Evolutionary conservation across 2,329 filamentous ascomycete species (phyloP).

Genomic region (Calonectria crousiana): DNA sequence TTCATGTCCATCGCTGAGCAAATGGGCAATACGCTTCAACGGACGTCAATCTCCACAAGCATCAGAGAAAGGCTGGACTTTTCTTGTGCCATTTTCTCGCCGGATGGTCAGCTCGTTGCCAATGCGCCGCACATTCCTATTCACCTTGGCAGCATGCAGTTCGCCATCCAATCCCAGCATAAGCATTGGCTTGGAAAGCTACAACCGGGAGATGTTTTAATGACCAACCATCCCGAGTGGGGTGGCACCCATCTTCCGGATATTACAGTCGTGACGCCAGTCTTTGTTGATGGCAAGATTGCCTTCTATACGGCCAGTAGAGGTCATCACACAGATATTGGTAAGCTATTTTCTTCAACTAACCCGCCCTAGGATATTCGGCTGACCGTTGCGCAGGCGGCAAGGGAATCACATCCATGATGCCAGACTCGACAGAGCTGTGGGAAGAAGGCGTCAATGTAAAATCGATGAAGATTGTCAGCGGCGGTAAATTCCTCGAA

Average conservation of each 20-base stretch:
- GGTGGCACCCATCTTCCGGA: slow-evolving; percentile 57
- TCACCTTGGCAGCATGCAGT: slow-evolving; percentile 57
- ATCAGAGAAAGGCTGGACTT: slow-evolving; percentile 59
- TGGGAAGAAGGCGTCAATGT: slow-evolving; percentile 60
- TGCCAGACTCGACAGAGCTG: slow-evolving; percentile 54
- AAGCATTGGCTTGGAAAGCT: slow-evolving; percentile 49
- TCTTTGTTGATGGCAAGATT: slow-evolving; percentile 49
- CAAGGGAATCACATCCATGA: slow-evolving; percentile 55
- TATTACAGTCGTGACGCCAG: slow-evolving; percentile 56
- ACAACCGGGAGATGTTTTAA: slow-evolving; percentile 53
- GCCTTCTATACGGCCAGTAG: slow-evolving; percentile 54
- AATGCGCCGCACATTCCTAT: slow-evolving; percentile 51
- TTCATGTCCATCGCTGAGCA: slow-evolving; percentile 72
- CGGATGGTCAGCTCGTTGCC: slow-evolving; percentile 55
- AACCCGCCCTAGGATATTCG: not conserved
- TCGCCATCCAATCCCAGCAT: slow-evolving; percentile 54
- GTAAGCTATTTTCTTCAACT: not conserved
- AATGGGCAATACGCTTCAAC: slow-evolving; percentile 68
- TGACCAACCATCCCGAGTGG: slow-evolving; percentile 54
- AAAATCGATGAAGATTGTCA: slow-evolving; percentile 53
- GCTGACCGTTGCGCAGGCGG: slow-evolving; percentile 40
- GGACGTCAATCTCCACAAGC: slow-evolving; percentile 65
- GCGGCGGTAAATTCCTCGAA: slow-evolving; percentile 51
- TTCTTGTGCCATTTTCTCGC: slow-evolving; percentile 57
- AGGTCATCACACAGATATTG: slow-evolving; percentile 52